Base-by-base conservation (phyloP, 1,284 basidiomycete genomes). In the Ganoderma boninense region DNA sequence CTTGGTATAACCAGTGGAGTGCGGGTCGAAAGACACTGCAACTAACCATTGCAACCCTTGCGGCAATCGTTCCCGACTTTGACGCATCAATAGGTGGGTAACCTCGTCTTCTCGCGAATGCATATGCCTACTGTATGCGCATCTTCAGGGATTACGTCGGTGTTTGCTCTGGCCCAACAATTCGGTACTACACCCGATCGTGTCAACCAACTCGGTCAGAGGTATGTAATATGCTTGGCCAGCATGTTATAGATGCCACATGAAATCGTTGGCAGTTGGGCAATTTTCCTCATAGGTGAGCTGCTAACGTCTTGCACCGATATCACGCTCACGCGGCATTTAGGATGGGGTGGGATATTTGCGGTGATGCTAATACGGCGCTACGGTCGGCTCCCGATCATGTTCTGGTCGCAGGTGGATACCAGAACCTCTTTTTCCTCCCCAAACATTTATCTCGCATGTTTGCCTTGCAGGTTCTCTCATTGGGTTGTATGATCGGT, bases 21-120 rank as follows among this genome's bases (percentile, higher is more conserved):
- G 75, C 81, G 65, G 68, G 74, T 26, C 81, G 82, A 59, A 92
- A 91, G 79, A 82, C 82, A 38, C 64, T 90, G 0, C 87, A 88
- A 63, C 79, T 92, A 20, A 70, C 87, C 44, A 88, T 91, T 69
- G 82, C 90, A 67, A 91, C 90, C 0, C 78, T 91, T 43, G 89
- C 90, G 14, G 88, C 90, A 1, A 86, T 91, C 57, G 86, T 91
- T 16, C 90, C 90, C 0, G 90, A 91, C 75, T 91, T 92, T 71
- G 87, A 89, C 72, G 89, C 89, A 18, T 89, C 87, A 0, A 89
- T 90, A 70, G 89, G 90, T 89, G 38, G 68, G 83, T 66, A 38
- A 10, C 4, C 32, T 54, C 23, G 18, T 52, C 23, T 2, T 43
- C 20, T 20, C 23, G 18, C 14, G 7, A 2, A 23, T 4, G 11